A percentile compares a stretch with the other conserved stretches of the same genome.
Evolutionary conservation across 1,284 basidiomycete genomes (phyloP).

Genomic region (Fistulinella cinereoalba): DNA sequence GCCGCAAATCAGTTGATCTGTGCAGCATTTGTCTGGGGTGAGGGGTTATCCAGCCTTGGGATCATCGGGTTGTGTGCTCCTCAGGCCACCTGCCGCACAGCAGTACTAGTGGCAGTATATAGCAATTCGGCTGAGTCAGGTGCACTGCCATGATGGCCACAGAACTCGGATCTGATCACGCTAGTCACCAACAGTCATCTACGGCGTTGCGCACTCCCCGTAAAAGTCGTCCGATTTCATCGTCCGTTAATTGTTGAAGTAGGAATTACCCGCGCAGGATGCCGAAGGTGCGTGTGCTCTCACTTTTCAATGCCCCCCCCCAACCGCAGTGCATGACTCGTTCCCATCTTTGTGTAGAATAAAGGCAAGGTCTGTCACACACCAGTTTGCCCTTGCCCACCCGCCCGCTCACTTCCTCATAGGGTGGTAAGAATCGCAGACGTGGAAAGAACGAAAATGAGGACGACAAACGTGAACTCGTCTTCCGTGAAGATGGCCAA

Average conservation of each 20-base stretch:
- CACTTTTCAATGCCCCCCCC: background rate
- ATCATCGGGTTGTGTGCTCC: too few relatives aligned
- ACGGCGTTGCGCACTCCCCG: too few relatives aligned
- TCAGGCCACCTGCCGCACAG: too few relatives aligned
- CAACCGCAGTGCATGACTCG: slow-evolving; percentile 5
- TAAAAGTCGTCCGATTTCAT: slow-evolving; percentile 1
- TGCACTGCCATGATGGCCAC: slow-evolving; percentile 15
- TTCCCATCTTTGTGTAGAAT: slow-evolving; percentile 49
- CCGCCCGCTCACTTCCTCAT: slow-evolving; percentile 12
- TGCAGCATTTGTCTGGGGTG: too few relatives aligned
- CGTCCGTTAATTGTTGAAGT: background rate
- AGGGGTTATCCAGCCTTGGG: too few relatives aligned
- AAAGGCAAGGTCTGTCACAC: slow-evolving; percentile 69
- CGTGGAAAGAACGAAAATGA: slow-evolving; percentile 99
- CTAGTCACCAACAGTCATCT: background rate
- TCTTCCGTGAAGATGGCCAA: slow-evolving; percentile 99
- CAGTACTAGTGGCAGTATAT: too few relatives aligned
- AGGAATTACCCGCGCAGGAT: slow-evolving; percentile 9
- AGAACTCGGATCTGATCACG: slow-evolving; percentile 2
- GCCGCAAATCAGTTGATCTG: too few relatives aligned
- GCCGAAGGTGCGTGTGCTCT: slow-evolving; percentile 21
- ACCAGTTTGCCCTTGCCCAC: background rate
- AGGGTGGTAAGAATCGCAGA: slow-evolving; percentile 99
- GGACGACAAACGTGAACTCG: slow-evolving; percentile 96
- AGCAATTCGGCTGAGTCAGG: slow-evolving; percentile 8